Base-by-base conservation (phyloP, 257 asterid species). In the Perilla frutescens region DNA sequence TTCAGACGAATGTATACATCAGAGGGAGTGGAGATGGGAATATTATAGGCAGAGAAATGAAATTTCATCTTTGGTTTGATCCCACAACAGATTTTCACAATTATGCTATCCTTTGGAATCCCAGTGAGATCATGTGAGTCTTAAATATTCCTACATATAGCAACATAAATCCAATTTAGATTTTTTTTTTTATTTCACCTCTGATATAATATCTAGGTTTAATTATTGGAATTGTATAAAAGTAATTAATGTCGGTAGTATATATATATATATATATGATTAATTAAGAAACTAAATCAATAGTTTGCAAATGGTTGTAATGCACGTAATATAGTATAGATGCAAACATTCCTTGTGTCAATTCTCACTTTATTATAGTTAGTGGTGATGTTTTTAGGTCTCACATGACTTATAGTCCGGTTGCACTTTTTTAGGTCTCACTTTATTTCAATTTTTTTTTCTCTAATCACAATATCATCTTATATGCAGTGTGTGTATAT, bases 21-120 rank as follows among this genome's bases (percentile, higher is more conserved):
- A 82, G 84, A 84, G 97, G 97, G 40, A 89, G 93, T 80, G 96
- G 97, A 4, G 97, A 92, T 75, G 96, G 96, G 4, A 85, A 79
- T 56, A 74, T 90, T 14, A 82, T 92, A 4, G 98, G 97, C 1
- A 68, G 98, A 67, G 98, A 90, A 78, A 85, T 90, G 87, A 84
- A 66, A 53, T 89, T 90, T 79, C 89, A 90, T 68, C 97, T 93
- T 9, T 90, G 97, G 98, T 93, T 90, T 54, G 97, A 93, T 62
- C 98, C 98, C 20, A 90, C 96, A 0, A 29, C 70, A 60, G 89
- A 62, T 68, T 93, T 77, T 59, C 98, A 93, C 87, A 71, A 90
- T 70, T 93, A 93, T 73, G 96, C 95, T 11, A 87, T 93, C 59
- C 80, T 90, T 12, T 93, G 97, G 97, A 84, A 85, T 81, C 90